Base-by-base conservation (phyloP, 2,329 filamentous ascomycete genomes). In the Monosporascus ibericus region DNA sequence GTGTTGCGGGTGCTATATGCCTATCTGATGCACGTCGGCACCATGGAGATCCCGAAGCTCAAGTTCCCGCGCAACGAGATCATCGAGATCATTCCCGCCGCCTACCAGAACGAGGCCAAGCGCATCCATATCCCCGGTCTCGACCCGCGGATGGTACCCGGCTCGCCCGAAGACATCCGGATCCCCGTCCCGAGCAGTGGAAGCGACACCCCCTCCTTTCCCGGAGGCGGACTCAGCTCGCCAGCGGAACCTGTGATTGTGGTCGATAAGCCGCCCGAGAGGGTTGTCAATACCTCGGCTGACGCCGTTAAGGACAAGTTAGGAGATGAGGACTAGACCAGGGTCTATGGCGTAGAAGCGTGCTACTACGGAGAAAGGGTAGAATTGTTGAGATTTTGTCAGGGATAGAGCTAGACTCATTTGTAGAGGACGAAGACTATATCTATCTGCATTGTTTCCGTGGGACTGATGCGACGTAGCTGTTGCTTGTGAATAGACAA, bases 11-110 rank as follows among this genome's bases (percentile, higher is more conserved):
- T 99, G 24, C 80, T 99, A 3, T 99, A 99, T 67, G 92, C 92
- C 24, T 99, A 99, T 70, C 78, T 99, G 39, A 99, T 99, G 94
- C 94, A 95, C 62, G 97, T 94, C 73, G 94, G 92, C 67, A 92
- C 95, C 8, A 88, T 87, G 70, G 91, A 95, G 65, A 99, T 99
- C 57, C 94, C 94, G 4, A 87, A 86, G 61, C 82, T 99, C 56
- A 88, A 90, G 60, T 99, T 99, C 65, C 94, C 94, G 4, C 88
- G 94, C 44, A 87, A 99, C 66, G 91, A 99, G 68, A 97, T 99
- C 66, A 96, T 99, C 60, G 94, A 99, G 77, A 96, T 99, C 67
- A 95, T 97, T 54, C 95, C 94, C 3, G 92, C 92, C 18, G 92
- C 90, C 34, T 99, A 99, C 72, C 94, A 96, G 74, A 99, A 99